Conservation (phyloP, 208 protist species). For the Crithidia bombi region DNA sequence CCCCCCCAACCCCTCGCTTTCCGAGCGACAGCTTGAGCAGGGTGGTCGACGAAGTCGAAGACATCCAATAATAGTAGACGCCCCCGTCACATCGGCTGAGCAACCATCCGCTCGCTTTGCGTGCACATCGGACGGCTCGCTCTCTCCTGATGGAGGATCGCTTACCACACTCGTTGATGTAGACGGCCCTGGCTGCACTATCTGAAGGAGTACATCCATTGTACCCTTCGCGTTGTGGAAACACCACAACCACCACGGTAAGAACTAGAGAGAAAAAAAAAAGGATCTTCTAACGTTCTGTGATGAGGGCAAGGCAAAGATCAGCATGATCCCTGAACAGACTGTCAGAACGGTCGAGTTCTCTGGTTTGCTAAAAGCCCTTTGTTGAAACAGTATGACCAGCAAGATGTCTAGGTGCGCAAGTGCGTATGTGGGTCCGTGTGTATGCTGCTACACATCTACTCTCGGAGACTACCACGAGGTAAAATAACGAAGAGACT, state of each 20-base stretch:
- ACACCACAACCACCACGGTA: too few relatives aligned
- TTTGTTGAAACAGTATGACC: too few relatives aligned
- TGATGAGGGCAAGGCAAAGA: not conserved
- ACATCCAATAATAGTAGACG: not conserved
- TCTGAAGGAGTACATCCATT: slow-evolving; percentile 25
- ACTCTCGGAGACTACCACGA: too few relatives aligned
- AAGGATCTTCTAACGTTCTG: not conserved
- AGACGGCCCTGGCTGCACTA: slow-evolving; percentile 1
- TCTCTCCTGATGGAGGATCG: not conserved
- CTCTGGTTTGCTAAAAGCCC: too few relatives aligned
- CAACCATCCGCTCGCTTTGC: too few relatives aligned
- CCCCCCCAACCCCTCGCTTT: not conserved
- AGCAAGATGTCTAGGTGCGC: too few relatives aligned
- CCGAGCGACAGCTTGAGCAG: not conserved
- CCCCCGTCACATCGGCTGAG: not conserved
- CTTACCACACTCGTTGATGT: not conserved
- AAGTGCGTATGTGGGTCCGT: too few relatives aligned
- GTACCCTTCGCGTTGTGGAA: not conserved
- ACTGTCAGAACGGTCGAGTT: too few relatives aligned
- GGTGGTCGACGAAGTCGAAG: not conserved
- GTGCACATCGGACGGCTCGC: too few relatives aligned
- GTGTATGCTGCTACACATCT: too few relatives aligned
- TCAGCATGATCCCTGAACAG: too few relatives aligned
- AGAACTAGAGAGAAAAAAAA: not conserved
- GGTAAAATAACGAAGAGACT: too few relatives aligned